These are phyloP conservation scores for Trametes pubescens DNA, from an alignment of 1,284 basidiomycete genomes.

Conservation along the genomic window DNA sequence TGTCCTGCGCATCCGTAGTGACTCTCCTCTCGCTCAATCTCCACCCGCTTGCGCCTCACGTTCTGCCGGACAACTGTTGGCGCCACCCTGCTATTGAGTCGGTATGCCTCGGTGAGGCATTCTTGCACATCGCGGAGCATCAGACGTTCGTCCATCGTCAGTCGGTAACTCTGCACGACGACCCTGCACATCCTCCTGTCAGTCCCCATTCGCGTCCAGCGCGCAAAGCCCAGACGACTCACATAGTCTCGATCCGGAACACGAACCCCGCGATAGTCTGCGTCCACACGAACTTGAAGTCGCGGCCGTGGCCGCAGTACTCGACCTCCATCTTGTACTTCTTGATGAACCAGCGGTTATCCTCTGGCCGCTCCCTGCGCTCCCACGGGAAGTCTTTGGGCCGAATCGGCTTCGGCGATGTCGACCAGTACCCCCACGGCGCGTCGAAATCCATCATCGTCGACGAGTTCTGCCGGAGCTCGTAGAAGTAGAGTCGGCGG, in stretches of 20 bases:
- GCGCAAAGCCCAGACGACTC: background rate
- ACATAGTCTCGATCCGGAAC: slow-evolving; percentile 16
- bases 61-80: background rate
- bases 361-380: too few species aligned
- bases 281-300: slow-evolving; percentile 11
- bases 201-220: background rate
- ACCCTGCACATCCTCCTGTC: background rate
- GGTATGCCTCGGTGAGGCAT: slow-evolving; percentile 9
- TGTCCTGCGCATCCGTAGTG: background rate
- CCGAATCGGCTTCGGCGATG: slow-evolving; percentile 1
- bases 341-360: background rate
- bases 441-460: background rate
- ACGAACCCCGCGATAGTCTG: slow-evolving; percentile 12
- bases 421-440: slow-evolving; percentile 22
- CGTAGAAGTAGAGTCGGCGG: slow-evolving; percentile 10
- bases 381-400: background rate
- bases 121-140: slow-evolving; percentile 5
- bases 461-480: background rate
- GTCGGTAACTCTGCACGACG: background rate
- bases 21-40: background rate
- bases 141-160: slow-evolving; percentile 12
- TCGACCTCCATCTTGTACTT: slow-evolving; percentile 2
- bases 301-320: background rate
- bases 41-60: slow-evolving; percentile 7
- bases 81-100: background rate